A percentile compares a stretch with the other conserved stretches of the same genome.
phyloP scores from a whole-genome alignment of 1,139 yeast genomes.

The Debaryomyces subglobosus region DNA sequence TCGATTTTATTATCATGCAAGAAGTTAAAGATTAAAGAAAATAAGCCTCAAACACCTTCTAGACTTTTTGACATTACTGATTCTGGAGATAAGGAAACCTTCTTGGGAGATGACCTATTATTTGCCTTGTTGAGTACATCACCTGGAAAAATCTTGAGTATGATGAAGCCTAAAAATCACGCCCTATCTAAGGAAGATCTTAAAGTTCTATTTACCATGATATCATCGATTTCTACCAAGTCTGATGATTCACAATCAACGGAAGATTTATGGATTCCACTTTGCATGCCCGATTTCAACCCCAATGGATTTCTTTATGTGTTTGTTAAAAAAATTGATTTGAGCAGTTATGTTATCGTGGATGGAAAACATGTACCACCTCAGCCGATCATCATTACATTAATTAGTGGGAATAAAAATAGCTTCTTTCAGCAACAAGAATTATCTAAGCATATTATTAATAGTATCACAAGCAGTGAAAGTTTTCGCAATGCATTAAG shows the following conservation, averaged over 20 bases:
- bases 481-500: slow-evolving; percentile 40
- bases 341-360: slow-evolving; percentile 21
- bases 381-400: slow-evolving; percentile 57
- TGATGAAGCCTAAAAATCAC: slow-evolving; percentile 41
- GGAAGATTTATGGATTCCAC: slow-evolving; percentile 91
- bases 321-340: slow-evolving; percentile 63
- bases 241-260: slow-evolving; percentile 18
- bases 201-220: slow-evolving; percentile 31
- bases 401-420: slow-evolving; percentile 82
- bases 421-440: slow-evolving; percentile 75
- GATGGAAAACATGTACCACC: slow-evolving; percentile 18
- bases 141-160: slow-evolving; percentile 30
- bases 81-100: slow-evolving; percentile 12
- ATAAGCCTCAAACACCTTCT: slow-evolving; percentile 12
- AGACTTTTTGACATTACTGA: slow-evolving; percentile 13
- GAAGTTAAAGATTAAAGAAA: slow-evolving; percentile 18
- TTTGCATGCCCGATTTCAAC: slow-evolving; percentile 90
- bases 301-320: slow-evolving; percentile 84
- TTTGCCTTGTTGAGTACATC: slow-evolving; percentile 33
- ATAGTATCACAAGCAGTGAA: slow-evolving; percentile 40
- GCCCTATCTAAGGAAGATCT: slow-evolving; percentile 35
- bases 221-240: slow-evolving; percentile 26
- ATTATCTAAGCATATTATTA: slow-evolving; percentile 56
- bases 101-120: slow-evolving; percentile 34
- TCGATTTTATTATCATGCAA: slow-evolving; percentile 30